Conservation (phyloP, 805 yeast genomes). For the Starmera pachycereana region DNA sequence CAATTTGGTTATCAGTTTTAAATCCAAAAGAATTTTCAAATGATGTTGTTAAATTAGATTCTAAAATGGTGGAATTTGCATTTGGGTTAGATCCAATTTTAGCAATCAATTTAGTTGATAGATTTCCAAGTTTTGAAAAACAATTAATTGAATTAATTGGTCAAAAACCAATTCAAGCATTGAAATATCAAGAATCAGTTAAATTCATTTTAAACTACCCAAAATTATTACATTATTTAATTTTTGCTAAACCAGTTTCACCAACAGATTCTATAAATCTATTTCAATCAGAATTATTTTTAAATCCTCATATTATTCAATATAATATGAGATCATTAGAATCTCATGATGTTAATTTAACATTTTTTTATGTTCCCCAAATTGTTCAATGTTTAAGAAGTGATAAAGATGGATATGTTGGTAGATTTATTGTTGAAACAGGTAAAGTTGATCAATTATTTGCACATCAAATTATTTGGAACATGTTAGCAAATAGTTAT, state of each 20-base stretch:
- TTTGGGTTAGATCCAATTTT: conserved; percentile 59
- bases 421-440: conserved; percentile 81
- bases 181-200: conserved; percentile 48
- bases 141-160: conserved; percentile 35
- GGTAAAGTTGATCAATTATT: conserved; percentile 84
- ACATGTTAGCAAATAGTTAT: conserved; percentile 86
- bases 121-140: conserved; percentile 36
- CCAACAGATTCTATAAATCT: conserved; percentile 82
- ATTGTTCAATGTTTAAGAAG: conserved; percentile 87
- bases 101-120: conserved; percentile 58
- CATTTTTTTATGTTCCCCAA: conserved; percentile 97
- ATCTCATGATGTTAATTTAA: conserved; percentile 72
- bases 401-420: conserved; percentile 78
- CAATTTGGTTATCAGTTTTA: conserved; percentile 60
- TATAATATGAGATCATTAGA: conserved; percentile 87
- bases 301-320: conserved; percentile 62
- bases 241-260: conserved; percentile 39
- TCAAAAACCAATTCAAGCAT: conserved; percentile 48
- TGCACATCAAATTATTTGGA: conserved; percentile 98
- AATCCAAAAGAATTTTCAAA: conserved; percentile 17
- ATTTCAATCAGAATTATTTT: conserved; percentile 65
- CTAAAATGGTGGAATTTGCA: conserved; percentile 38
- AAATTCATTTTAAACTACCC: conserved; percentile 32
- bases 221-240: conserved; percentile 9
- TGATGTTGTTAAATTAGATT: conserved; percentile 26